Base-by-base conservation (phyloP, 1,284 basidiomycete species). In the Megacollybia platyphylla region DNA sequence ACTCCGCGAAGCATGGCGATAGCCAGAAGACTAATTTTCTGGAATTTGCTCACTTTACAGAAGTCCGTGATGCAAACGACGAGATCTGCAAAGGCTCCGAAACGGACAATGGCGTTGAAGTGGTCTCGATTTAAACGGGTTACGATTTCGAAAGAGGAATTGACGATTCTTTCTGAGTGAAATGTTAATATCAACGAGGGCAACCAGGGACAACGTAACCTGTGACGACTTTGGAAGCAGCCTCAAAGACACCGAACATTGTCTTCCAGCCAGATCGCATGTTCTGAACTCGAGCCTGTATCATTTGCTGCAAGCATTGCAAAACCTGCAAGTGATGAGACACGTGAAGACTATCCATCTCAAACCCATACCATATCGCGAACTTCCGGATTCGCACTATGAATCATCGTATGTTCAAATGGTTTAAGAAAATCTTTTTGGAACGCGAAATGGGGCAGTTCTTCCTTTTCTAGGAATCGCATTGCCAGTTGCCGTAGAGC, bases 401-500 rank as follows among this genome's bases (percentile, higher is more conserved):
- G 87, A 36, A 86, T 76, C 87, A 99, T 99, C 1, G 97, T 93
- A 60, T 96, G 86, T 64, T 98, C 93, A 59, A 98, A 99, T 1
- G 96, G 96, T 57, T 91, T 88, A 44, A 99, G 64, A 63, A 99
- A 99, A 59, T 99, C 96, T 62, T 98, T 99, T 55, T 99, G 96
- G 65, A 99, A 99, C 57, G 94, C 92, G 76, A 98, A 99, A 64
- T 97, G 92, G 0, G 91, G 79, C 49, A 99, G 60, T 60, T 99
- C 96, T 58, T 98, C 94, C 63, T 98, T 98, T 63, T 98, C 96
- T 55, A 99, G 71, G 64, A 99, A 99, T 38, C 94, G 82, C 90
- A 96, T 97, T 2, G 96, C 93, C 32, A 99, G 68, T 62, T 99
- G 96, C 20, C 96, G 84, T n/a, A 99, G 71, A 4, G 96, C 91